Evolutionary conservation across 2,329 filamentous ascomycete genomes (phyloP), one percentile per base, ranked within the genome.

Genomic region (Colletotrichum sp.): DNA sequence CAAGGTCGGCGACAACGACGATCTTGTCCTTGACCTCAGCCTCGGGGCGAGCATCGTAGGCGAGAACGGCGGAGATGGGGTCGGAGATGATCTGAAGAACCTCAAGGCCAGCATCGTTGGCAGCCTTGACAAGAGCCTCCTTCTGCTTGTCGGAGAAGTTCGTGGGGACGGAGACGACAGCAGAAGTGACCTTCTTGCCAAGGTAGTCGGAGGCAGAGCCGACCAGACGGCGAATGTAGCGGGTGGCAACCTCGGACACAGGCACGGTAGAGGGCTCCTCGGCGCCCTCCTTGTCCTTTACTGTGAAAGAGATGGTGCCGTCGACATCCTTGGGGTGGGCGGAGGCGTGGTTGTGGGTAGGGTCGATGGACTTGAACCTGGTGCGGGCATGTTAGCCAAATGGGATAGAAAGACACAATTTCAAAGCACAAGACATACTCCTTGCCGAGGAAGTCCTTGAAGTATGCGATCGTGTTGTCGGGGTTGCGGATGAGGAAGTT

Each of bases 361-460:
- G 95, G 86, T 99, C 97, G 90, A 99, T 98, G 79, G 95, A 94
- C 88, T 98, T 96, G 91, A 98, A 98, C 39, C 91, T 93, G 80
- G 48, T 59, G 28, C 64, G 8, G 13, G n/a, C 64, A 68, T 34
- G 74, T 82, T 72, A 83, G 80, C 68, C 21, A 16, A 21, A 64
- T 39, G 71, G 71, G n/a, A 55, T 63, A 76, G 75, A 43, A 24
- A 26, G 15, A 13, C 24, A 18, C 32, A 21, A 30, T 13, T 15
- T n/a, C 6, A 10, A 39, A n/a, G 30, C 24, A 5, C 43, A 4
- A 32, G 34, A 84, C 92, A 75, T 92, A 98, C 94, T 98, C 94
- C 91, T 98, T 95, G 81, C 97, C 97, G 69, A 99, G 87, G 86
- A 96, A 98, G 83, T 99, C 97, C 86, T 96, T 93, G 90, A 99